phyloP scores from a whole-genome alignment of 2,329 filamentous ascomycete genomes.

The Beauveria varroae region DNA sequence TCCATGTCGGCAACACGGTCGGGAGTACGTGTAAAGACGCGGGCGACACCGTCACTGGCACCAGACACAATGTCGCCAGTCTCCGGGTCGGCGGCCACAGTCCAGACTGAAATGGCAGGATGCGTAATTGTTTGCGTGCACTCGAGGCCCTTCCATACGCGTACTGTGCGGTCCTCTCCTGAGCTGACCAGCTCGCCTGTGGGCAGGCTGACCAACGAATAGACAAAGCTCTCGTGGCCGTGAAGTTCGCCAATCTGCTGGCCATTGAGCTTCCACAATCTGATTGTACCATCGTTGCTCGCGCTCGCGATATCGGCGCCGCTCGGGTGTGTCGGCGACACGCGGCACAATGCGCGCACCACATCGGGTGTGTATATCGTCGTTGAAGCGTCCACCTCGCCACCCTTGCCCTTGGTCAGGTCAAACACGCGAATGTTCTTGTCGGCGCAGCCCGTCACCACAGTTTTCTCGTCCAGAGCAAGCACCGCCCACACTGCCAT shows the following conservation, averaged over 20 bases:
- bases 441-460: slow-evolving; percentile 91
- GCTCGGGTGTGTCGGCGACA: slow-evolving; percentile 68
- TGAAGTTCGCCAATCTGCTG: slow-evolving; percentile 67
- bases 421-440: slow-evolving; percentile 81
- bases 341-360: slow-evolving; percentile 76
- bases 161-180: slow-evolving; percentile 88
- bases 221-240: slow-evolving; percentile 93
- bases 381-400: slow-evolving; percentile 43
- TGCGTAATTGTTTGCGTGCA: slow-evolving; percentile 96
- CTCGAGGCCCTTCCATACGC: slow-evolving; percentile 74
- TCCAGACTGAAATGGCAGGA: slow-evolving; percentile 94
- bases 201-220: slow-evolving; percentile 69
- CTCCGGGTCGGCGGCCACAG: slow-evolving; percentile 71
- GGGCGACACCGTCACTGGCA: slow-evolving; percentile 77
- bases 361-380: slow-evolving; percentile 66
- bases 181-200: slow-evolving; percentile 84
- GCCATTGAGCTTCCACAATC: slow-evolving; percentile 79
- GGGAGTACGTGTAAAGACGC: slow-evolving; percentile 70
- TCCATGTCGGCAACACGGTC: slow-evolving; percentile 64
- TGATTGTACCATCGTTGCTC: slow-evolving; percentile 83
- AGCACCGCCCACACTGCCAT: slow-evolving; percentile 84
- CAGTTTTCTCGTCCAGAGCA: slow-evolving; percentile 67
- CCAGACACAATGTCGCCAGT: slow-evolving; percentile 92
- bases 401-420: slow-evolving; percentile 51
- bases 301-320: slow-evolving; percentile 92